Conservation (phyloP, 192 early-diverging fungal genomes). For the Linnemannia zychae region DNA sequence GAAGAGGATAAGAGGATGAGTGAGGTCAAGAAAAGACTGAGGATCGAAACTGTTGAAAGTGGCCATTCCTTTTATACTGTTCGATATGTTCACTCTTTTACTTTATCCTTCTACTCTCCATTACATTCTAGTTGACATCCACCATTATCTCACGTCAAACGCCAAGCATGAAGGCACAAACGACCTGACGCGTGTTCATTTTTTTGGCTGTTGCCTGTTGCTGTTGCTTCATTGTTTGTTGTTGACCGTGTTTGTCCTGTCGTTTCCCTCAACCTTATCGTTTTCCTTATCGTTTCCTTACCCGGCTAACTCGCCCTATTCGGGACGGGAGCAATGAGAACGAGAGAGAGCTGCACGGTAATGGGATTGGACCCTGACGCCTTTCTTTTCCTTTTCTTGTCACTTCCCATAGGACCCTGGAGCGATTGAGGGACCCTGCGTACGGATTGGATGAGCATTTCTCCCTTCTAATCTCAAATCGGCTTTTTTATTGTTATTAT, state of each 20-base stretch:
- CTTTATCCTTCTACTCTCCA: neutral
- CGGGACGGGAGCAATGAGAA: neutral
- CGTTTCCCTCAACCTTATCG: no score
- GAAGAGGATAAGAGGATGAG: neutral
- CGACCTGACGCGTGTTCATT: neutral
- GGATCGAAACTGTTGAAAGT: neutral
- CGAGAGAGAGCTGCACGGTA: neutral
- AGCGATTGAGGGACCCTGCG: constrained; percentile 4
- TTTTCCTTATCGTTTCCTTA: neutral
- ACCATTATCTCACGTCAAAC: neutral
- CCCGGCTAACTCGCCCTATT: neutral
- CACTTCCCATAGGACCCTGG: neutral
- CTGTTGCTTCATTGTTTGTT: neutral
- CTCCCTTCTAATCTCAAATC: neutral
- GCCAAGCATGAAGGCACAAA: neutral
- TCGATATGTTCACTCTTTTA: neutral
- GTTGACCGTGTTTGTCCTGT: neutral
- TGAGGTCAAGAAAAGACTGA: neutral
- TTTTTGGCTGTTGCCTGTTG: neutral
- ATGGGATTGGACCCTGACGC: constrained; percentile 4
- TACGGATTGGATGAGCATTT: neutral
- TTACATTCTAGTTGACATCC: neutral
- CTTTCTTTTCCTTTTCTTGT: neutral
- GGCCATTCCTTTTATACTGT: neutral
- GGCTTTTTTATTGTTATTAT: neutral